These are phyloP conservation scores for Avena eriantha DNA, from an alignment of 176 grass and related monocot genomes.

Conservation along the genomic window DNA sequence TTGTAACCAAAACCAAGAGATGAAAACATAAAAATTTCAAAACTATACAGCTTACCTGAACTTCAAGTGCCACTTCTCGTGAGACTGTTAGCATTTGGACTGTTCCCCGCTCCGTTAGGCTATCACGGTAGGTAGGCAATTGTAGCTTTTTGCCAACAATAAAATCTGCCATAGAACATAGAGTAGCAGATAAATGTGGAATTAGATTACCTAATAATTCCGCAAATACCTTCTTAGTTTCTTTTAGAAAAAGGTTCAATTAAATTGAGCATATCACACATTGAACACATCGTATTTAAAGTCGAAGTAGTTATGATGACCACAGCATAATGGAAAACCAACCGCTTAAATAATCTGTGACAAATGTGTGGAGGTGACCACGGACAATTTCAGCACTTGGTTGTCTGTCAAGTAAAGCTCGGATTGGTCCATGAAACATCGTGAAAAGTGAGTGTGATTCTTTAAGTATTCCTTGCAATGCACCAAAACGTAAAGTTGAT, in stretches of 20 bases:
- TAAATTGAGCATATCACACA: not conserved
- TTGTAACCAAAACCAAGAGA: conserved; percentile 24
- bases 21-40: conserved; percentile 16
- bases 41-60: conserved; percentile 69
- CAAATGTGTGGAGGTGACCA: conserved; percentile 73
- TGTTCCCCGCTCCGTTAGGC: conserved; percentile 79
- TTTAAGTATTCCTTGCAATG: conserved; percentile 78
- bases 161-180: conserved; percentile 70
- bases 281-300: not conserved
- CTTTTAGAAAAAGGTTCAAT: not conserved
- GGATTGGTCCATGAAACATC: conserved; percentile 83
- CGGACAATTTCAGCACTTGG: conserved; percentile 87
- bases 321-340: conserved; percentile 29
- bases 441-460: conserved; percentile 88
- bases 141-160: conserved; percentile 74
- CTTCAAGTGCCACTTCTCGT: conserved; percentile 93
- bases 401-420: conserved; percentile 83
- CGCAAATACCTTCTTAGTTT: not conserved
- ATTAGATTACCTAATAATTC: conserved; percentile 33
- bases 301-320: not conserved
- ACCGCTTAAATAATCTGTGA: conserved; percentile 96
- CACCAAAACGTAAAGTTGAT: conserved; percentile 65
- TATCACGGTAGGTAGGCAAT: conserved; percentile 86
- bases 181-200: conserved; percentile 17
- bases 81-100: conserved; percentile 95